Conservation (phyloP, 441 rosid species). For the Erodium trifolium region DNA sequence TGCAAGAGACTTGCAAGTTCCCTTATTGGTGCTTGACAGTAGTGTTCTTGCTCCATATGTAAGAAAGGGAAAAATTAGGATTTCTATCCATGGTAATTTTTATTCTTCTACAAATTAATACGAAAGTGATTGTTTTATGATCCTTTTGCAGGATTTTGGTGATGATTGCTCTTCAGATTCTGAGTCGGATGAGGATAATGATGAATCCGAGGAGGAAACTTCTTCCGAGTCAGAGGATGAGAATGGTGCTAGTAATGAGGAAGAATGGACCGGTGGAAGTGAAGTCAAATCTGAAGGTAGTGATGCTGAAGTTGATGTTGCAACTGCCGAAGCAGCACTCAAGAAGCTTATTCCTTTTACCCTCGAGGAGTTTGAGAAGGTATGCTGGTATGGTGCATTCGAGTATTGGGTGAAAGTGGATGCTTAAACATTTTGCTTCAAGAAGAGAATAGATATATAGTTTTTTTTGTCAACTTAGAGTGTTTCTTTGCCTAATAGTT, state of each 20-base stretch:
- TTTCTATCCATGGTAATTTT: slow-evolving; percentile 4
- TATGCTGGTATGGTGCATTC: slow-evolving; percentile 19
- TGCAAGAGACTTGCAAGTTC: slow-evolving; percentile 77
- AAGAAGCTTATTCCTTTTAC: slow-evolving; percentile 65
- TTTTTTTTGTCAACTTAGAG: neutral
- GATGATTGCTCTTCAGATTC: slow-evolving; percentile 57
- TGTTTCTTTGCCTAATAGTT: neutral
- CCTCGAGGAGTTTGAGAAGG: slow-evolving; percentile 78
- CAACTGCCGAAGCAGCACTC: slow-evolving; percentile 72
- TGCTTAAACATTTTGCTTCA: neutral
- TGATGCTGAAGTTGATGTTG: slow-evolving; percentile 57
- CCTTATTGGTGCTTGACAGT: slow-evolving; percentile 84
- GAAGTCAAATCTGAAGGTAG: slow-evolving; percentile 60
- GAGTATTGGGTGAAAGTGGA: neutral
- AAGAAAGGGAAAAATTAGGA: slow-evolving; percentile 34
- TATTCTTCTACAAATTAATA: slow-evolving; percentile 13
- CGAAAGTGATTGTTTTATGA: slow-evolving; percentile 21
- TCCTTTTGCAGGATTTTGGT: slow-evolving; percentile 54
- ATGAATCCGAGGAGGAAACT: slow-evolving; percentile 54
- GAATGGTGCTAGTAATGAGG: slow-evolving; percentile 65
- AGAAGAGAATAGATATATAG: neutral
- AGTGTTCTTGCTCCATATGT: slow-evolving; percentile 88
- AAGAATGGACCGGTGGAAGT: slow-evolving; percentile 52
- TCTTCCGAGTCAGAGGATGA: slow-evolving; percentile 83
- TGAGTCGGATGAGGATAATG: slow-evolving; percentile 60